These are phyloP conservation scores for Yamadazyma nakazawae DNA, from an alignment of 805 yeast genomes.

Conservation along the genomic window DNA sequence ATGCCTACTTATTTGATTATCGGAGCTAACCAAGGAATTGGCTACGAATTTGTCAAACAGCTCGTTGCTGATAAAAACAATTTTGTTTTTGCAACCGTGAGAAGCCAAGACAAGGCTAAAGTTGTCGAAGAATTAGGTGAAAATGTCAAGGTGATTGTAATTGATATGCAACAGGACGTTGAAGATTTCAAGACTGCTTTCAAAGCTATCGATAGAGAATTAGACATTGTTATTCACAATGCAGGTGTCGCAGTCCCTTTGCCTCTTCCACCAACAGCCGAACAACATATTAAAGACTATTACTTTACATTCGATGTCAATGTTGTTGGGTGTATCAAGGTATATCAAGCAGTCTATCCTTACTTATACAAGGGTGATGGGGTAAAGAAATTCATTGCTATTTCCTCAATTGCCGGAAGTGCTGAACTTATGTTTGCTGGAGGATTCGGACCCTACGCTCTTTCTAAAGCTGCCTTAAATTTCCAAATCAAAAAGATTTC, in stretches of 20 bases:
- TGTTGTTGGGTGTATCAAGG: conserved; percentile 1
- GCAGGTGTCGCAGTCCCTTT: conserved; percentile 19
- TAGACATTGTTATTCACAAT: conserved; percentile 33
- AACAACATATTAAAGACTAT: conserved; percentile 2
- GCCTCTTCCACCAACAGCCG: not conserved
- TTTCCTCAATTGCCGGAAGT: conserved; percentile 20
- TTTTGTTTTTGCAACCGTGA: conserved; percentile 39
- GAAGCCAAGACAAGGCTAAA: conserved; percentile 20
- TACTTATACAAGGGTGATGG: conserved; percentile 2
- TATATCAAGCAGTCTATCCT: conserved; percentile 5
- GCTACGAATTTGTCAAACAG: too few relatives aligned
- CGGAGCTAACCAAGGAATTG: too few relatives aligned
- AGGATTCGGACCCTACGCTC: conserved; percentile 24
- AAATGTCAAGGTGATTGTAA: conserved; percentile 6
- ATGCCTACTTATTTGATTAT: too few relatives aligned
- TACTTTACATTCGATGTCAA: not conserved
- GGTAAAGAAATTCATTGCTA: conserved; percentile 11
- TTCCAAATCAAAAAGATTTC: conserved; percentile 23
- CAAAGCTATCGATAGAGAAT: conserved; percentile 19
- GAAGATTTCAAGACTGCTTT: conserved; percentile 6
- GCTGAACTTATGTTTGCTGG: conserved; percentile 3
- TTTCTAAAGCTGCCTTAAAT: conserved; percentile 35
- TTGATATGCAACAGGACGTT: conserved; percentile 6
- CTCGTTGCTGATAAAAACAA: conserved; percentile 28
- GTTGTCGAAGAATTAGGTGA: conserved; percentile 9